Conservation (phyloP, 345 rosid genomes). For the Lenwebbia sp. region DNA sequence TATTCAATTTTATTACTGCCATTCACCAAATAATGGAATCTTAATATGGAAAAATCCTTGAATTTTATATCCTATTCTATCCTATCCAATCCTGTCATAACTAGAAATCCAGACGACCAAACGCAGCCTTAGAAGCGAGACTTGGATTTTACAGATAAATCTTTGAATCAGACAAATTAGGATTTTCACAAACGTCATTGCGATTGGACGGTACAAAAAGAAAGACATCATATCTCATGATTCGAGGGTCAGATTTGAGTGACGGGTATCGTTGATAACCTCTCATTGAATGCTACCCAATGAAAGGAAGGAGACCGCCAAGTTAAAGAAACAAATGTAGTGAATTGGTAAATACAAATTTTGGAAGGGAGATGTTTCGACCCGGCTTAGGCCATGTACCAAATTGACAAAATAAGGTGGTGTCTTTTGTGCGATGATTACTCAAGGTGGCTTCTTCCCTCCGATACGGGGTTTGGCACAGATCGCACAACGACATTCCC, state of each 20-base stretch:
- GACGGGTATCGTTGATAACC: not conserved
- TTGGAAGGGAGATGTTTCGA: not conserved
- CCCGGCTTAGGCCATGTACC: not conserved
- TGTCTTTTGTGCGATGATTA: no score
- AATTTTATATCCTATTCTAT: no score
- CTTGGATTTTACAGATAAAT: not conserved
- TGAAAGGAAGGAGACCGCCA: not conserved
- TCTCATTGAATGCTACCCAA: not conserved
- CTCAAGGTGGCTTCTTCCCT: no score
- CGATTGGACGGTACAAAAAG: not conserved
- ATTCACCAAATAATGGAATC: no score
- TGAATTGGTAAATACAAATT: not conserved
- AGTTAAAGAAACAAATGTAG: not conserved
- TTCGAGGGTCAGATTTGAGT: not conserved
- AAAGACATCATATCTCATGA: not conserved
- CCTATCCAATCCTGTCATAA: no score
- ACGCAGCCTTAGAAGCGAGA: not conserved
- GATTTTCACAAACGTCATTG: not conserved
- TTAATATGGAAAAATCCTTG: no score
- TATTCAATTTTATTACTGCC: no score
- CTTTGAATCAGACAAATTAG: not conserved
- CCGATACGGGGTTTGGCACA: no score
- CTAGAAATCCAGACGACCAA: no score
- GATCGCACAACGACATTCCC: no score
- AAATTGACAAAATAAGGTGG: not conserved